These are phyloP conservation scores for Pyricularia pennisetigena DNA, from an alignment of 2,329 filamentous ascomycete genomes.

Conservation along the genomic window DNA sequence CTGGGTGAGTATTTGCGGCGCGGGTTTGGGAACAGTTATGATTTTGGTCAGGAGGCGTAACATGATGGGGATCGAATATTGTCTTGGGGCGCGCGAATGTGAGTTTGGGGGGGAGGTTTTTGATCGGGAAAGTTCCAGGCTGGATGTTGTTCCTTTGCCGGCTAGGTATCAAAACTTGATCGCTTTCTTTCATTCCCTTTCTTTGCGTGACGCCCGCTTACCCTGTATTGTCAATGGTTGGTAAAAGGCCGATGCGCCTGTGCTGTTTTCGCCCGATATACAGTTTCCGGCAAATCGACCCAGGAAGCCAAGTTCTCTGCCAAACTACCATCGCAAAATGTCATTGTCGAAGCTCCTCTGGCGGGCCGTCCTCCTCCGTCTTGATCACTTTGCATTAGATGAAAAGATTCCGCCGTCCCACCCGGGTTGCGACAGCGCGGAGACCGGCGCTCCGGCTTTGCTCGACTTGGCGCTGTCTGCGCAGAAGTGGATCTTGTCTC, in stretches of 20 bases:
- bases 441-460: neutral
- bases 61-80: no score
- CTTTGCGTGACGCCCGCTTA: neutral
- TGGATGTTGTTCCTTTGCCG: neutral
- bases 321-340: neutral
- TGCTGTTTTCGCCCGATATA: neutral
- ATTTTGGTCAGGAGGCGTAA: neutral
- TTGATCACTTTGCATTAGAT: neutral
- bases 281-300: no score
- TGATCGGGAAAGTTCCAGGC: neutral
- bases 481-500: neutral
- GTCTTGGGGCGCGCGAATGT: neutral
- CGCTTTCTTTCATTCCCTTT: neutral
- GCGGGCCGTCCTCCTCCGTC: neutral
- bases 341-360: neutral
- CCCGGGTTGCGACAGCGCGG: neutral
- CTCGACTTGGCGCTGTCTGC: neutral
- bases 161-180: neutral
- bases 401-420: neutral
- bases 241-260: neutral
- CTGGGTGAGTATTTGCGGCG: neutral
- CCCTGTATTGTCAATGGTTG: neutral
- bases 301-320: neutral
- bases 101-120: neutral
- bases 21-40: neutral